Base-by-base conservation (phyloP, 495 filamentous ascomycete species). In the Saxophila tyrrhenica region DNA sequence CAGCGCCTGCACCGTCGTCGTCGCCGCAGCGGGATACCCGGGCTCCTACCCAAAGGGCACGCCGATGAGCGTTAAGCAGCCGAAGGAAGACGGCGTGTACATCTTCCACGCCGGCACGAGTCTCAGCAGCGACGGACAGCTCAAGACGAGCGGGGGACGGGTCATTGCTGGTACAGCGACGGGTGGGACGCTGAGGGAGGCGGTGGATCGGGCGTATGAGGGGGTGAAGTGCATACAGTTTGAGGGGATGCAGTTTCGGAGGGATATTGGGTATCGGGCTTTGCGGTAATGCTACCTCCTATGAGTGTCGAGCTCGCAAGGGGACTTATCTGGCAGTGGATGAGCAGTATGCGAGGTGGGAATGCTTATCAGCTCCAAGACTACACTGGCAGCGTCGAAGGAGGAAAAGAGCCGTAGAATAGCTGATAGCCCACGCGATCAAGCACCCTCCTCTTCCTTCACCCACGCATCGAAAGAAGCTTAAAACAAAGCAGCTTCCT, bases 91-190 rank as follows among this genome's bases (percentile, higher is more conserved):
- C 15, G 51, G 45, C 16, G 48, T 79, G 29, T 75, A 81, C 48
- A 82, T 97, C 53, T 98, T 98, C 78, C 92, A 98, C 66, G 94
- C 92, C 8, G 94, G 92, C 21, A 98, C 94, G 1, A 77, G 77
- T 39, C 66, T 87, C 16, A 52, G 39, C 29, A 67, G 70, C 1
- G 75, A 78, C 39, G 76, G 75, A 41, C 72, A 78, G 61, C 73
- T 96, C 2, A 71, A 80, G 59, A 91, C 87, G 8, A 74, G 84
- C 2, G 92, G 92, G 23, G 94, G 92, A 1, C 81, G 92, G 43
- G 92, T 97, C 25, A 94, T 97, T 62, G 92, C 94, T 1, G 78
- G 86, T 0, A 92, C 83, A 41, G 85, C 90, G 5, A 84, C 78
- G 1, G 92, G 85, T 0, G 68, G 72, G 0, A 81, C 82, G 13